Evolutionary conservation across 2,329 filamentous ascomycete species (phyloP).

Genomic region (Diaporthe ampelina): DNA sequence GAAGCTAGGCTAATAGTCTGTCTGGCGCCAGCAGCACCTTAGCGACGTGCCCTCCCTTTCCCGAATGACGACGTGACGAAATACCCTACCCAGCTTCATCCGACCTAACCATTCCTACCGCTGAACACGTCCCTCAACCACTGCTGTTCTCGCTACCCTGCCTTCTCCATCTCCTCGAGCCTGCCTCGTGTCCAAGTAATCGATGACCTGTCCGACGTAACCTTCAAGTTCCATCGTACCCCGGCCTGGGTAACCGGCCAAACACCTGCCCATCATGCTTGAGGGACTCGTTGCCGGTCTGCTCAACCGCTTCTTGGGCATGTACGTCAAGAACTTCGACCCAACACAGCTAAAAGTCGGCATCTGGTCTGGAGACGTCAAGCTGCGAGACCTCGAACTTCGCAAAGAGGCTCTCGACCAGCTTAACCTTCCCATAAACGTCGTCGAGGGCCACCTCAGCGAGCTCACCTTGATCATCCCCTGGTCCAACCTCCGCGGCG

Average conservation of each 20-base stretch:
- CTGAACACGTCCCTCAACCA: not conserved
- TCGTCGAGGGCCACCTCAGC: constrained; percentile 94
- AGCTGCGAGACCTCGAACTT: constrained; percentile 91
- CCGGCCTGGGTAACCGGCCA: constrained; percentile 80
- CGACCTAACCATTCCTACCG: not conserved
- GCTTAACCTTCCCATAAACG: constrained; percentile 95
- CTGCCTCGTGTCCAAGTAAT: constrained; percentile 25
- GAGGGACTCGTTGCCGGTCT: constrained; percentile 96
- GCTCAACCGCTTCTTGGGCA: constrained; percentile 98
- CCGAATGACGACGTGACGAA: constrained; percentile 19
- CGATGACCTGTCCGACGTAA: constrained; percentile 37
- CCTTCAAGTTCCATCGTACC: constrained; percentile 47
- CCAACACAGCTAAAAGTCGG: constrained; percentile 97
- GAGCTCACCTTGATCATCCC: constrained; percentile 93
- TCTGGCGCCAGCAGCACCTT: constrained; percentile 11
- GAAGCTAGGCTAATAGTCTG: constrained; percentile 19
- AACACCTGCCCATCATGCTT: constrained; percentile 80
- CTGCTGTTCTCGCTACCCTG: not conserved
- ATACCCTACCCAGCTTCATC: constrained; percentile 12
- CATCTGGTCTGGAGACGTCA: constrained; percentile 99
- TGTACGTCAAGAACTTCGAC: constrained; percentile 99
- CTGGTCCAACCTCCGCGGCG: constrained; percentile 96
- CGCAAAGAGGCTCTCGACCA: constrained; percentile 96
- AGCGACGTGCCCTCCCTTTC: constrained; percentile 11
- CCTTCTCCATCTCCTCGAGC: not conserved